Percentiles rank a stretch among this genome's conserved stretches.
phyloP scores from a whole-genome alignment of 2,329 filamentous ascomycete genomes.

The Monosporascus ibericus region DNA sequence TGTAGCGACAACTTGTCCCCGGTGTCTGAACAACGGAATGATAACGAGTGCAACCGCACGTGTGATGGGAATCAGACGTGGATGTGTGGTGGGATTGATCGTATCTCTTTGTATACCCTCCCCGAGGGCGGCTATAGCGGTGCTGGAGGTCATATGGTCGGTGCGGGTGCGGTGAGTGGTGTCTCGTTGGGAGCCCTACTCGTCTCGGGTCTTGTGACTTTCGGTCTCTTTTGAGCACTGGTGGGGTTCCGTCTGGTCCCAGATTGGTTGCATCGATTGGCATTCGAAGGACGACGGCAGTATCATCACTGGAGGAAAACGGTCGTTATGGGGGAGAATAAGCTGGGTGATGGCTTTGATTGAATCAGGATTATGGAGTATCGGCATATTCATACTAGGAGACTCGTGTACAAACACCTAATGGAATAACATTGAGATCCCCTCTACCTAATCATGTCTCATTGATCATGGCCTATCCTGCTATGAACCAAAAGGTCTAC shows the following conservation, averaged over 20 bases:
- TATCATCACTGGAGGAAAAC: neutral
- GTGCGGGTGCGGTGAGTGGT: too few relatives aligned
- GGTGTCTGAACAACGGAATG: constrained; percentile 39
- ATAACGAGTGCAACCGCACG: constrained; percentile 35
- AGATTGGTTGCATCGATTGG: neutral
- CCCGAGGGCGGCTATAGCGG: neutral
- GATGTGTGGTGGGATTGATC: neutral
- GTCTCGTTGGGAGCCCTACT: neutral
- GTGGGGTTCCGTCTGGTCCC: neutral
- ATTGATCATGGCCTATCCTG: too few relatives aligned
- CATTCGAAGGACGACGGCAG: neutral
- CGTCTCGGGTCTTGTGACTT: neutral
- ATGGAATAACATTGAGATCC: neutral
- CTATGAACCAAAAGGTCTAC: too few relatives aligned
- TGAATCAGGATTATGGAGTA: neutral
- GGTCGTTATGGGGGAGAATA: neutral
- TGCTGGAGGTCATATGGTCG: neutral
- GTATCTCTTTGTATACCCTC: neutral
- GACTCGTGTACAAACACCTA: neutral
- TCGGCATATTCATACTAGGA: neutral
- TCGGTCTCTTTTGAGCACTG: neutral
- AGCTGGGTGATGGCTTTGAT: neutral
- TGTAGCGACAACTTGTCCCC: constrained; percentile 45
- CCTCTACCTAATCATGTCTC: too few relatives aligned
- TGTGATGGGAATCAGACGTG: neutral